These are phyloP conservation scores for Flammula alnicola DNA, from an alignment of 1,284 basidiomycete species.

Conservation along the genomic window DNA sequence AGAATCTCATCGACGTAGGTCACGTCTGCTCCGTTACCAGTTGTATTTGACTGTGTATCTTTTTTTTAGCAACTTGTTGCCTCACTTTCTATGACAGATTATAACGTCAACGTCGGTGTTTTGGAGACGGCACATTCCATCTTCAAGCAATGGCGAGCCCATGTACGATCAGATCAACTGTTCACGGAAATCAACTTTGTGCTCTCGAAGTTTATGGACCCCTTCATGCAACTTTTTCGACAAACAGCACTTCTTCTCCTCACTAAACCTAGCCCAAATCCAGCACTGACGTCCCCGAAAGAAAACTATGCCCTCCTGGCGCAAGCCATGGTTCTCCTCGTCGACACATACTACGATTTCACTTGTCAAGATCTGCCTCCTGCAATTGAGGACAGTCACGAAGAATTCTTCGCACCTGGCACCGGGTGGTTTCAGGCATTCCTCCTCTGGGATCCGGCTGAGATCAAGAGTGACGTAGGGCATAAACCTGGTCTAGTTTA, in stretches of 20 bases:
- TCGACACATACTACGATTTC: conserved; percentile 93
- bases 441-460: conserved; percentile 76
- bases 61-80: conserved; percentile 76
- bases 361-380: conserved; percentile 96
- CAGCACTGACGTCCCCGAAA: conserved; percentile 42
- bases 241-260: conserved; percentile 62
- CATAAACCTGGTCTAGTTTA: conserved; percentile 4
- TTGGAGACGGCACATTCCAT: conserved; percentile 96
- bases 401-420: conserved; percentile 76
- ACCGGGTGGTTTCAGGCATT: conserved; percentile 81
- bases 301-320: conserved; percentile 58
- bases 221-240: conserved; percentile 86
- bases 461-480: conserved; percentile 75
- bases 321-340: conserved; percentile 77
- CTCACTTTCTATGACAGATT: conserved; percentile 80
- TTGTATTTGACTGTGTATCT: conserved; percentile 5
- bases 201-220: conserved; percentile 80
- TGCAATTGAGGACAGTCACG: conserved; percentile 89
- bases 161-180: conserved; percentile 86
- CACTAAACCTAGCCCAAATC: conserved; percentile 36
- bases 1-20: conserved; percentile 83
- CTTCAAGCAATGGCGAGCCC: conserved; percentile 91
- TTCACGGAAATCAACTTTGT: conserved; percentile 95
- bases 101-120: conserved; percentile 87
- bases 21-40: conserved; percentile 1